These are phyloP conservation scores for Rhizodiscina lignyota DNA, from an alignment of 495 filamentous ascomycete genomes.

Conservation along the genomic window DNA sequence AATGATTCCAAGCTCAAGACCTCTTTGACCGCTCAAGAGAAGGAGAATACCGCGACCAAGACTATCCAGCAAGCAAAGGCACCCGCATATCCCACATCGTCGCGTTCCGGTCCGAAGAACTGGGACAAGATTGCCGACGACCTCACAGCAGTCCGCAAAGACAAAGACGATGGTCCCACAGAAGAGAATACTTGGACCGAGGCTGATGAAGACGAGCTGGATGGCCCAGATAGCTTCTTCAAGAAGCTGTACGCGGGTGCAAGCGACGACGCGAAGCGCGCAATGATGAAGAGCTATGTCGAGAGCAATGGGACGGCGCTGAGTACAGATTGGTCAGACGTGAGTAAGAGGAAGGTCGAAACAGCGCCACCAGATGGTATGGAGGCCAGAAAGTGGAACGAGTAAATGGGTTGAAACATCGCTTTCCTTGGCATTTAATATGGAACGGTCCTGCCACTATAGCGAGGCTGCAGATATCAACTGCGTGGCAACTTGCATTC, in stretches of 20 bases:
- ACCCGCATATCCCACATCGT: constrained; percentile 79
- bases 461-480: neutral
- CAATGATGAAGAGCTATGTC: constrained; percentile 94
- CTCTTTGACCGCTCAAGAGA: constrained; percentile 7
- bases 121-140: constrained; percentile 69
- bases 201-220: constrained; percentile 46
- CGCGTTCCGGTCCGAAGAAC: constrained; percentile 65
- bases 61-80: constrained; percentile 1
- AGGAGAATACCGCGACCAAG: constrained; percentile 4
- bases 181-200: constrained; percentile 26
- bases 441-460: neutral
- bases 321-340: constrained; percentile 87
- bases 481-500: no score
- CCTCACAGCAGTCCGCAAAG: no score
- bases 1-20: no score
- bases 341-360: constrained; percentile 54
- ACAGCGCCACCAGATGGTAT: constrained; percentile 62
- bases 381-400: constrained; percentile 41
- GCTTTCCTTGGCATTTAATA: neutral
- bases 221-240: constrained; percentile 74
- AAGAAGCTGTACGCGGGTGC: constrained; percentile 74
- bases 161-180: no score
- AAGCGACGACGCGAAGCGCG: constrained; percentile 62
- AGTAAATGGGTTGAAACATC: neutral
- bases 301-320: constrained; percentile 89